phyloP scores from a whole-genome alignment of 805 yeast genomes.

The Candida lessepsii region DNA sequence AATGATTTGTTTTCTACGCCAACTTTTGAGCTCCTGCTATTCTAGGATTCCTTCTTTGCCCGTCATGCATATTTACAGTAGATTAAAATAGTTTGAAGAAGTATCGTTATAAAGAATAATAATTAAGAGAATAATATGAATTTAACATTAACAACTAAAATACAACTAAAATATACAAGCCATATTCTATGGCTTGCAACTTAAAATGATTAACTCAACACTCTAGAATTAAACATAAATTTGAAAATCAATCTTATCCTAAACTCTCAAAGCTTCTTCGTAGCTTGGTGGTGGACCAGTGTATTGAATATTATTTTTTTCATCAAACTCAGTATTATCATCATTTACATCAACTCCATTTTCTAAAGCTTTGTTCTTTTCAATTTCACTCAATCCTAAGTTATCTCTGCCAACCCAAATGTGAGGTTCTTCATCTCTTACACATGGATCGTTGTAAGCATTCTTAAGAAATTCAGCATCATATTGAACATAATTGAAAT shows the following conservation, averaged over 20 bases:
- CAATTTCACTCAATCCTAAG: conserved; percentile 62
- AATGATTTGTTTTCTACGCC: no score
- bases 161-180: conserved; percentile 1
- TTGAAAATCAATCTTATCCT: conserved; percentile 6
- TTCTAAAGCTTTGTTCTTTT: conserved; percentile 55
- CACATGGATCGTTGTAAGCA: conserved; percentile 57
- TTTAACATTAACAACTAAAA: conserved; percentile 4
- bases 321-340: conserved; percentile 56
- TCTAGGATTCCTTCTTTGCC: no score
- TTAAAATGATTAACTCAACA: neutral
- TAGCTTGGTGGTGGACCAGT: conserved; percentile 72
- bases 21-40: no score
- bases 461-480: conserved; percentile 38
- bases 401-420: conserved; percentile 73
- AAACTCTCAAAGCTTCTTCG: conserved; percentile 47
- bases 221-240: neutral
- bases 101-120: no score
- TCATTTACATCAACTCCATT: conserved; percentile 55
- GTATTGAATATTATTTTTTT: conserved; percentile 52
- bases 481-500: conserved; percentile 41
- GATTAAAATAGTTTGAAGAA: no score
- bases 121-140: neutral
- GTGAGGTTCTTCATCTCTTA: conserved; percentile 55
- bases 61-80: no score
- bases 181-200: no score